These are phyloP conservation scores for Chlamydomonas reinhardtii DNA, from an alignment of 163 green algal genomes.

Conservation along the genomic window DNA sequence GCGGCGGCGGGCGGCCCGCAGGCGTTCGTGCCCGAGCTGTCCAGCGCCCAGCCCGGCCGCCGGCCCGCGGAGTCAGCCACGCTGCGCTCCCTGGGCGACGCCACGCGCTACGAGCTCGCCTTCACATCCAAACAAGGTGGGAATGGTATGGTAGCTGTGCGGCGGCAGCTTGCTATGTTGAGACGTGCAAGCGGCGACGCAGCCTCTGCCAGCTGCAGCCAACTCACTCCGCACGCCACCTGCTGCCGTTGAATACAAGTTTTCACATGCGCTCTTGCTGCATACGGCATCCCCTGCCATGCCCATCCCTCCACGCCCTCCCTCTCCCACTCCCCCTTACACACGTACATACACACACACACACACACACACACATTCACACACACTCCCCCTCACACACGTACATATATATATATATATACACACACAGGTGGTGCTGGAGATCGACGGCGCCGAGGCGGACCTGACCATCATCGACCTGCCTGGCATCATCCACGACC, in stretches of 20 bases:
- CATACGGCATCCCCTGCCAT: too few species aligned
- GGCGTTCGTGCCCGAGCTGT: background rate
- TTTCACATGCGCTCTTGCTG: background rate
- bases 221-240: too few species aligned
- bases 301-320: too few species aligned
- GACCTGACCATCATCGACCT: conserved; percentile 49
- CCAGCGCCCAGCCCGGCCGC: background rate
- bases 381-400: background rate
- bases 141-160: background rate
- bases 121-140: conserved; percentile 41
- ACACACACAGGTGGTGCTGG: conserved; percentile 11
- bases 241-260: too few species aligned
- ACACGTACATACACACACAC: too few species aligned
- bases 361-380: background rate
- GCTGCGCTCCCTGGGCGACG: background rate
- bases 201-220: too few species aligned
- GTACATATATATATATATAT: too few species aligned
- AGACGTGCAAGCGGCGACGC: too few species aligned
- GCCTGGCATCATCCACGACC: conserved; percentile 40
- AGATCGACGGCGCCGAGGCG: conserved; percentile 38
- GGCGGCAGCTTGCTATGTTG: too few species aligned
- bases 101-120: background rate
- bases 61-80: background rate
- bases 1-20: background rate
- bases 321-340: background rate